These are phyloP conservation scores for Trichocomaceae sp. DNA, from an alignment of 2,329 filamentous ascomycete species.

Conservation along the genomic window DNA sequence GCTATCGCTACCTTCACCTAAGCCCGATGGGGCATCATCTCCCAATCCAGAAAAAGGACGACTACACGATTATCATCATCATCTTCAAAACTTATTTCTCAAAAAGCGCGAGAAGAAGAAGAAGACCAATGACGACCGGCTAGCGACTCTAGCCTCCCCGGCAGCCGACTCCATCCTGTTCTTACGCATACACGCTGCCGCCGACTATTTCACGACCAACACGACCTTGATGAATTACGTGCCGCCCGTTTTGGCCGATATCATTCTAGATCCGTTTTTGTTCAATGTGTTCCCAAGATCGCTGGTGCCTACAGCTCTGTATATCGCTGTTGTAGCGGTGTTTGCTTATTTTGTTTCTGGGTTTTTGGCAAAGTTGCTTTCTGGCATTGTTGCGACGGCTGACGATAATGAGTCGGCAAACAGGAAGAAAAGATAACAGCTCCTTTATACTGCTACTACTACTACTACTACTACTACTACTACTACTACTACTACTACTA, in stretches of 20 bases:
- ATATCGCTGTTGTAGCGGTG: slow-evolving; percentile 57
- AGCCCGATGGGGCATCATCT: neutral
- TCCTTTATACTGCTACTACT: too few relatives aligned
- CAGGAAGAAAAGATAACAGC: too few relatives aligned
- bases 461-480: too few relatives aligned
- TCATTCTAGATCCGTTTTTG: slow-evolving; percentile 79
- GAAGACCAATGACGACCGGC: neutral
- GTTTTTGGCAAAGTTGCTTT: slow-evolving; percentile 23
- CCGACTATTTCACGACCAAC: slow-evolving; percentile 78
- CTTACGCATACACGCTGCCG: slow-evolving; percentile 66
- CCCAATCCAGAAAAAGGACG: neutral
- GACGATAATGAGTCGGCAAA: neutral
- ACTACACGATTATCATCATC: slow-evolving; percentile 6
- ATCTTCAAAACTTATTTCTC: slow-evolving; percentile 4
- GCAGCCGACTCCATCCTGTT: slow-evolving; percentile 54
- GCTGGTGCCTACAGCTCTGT: slow-evolving; percentile 63
- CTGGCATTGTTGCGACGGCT: slow-evolving; percentile 16
- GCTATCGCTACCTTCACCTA: neutral
- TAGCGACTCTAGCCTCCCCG: neutral
- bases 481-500: too few relatives aligned
- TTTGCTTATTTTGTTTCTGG: slow-evolving; percentile 43
- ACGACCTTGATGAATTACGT: slow-evolving; percentile 66
- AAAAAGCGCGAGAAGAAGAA: neutral
- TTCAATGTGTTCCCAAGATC: slow-evolving; percentile 74
- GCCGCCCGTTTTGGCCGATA: slow-evolving; percentile 68